phyloP scores from a whole-genome alignment of 2,329 filamentous ascomycete genomes.

The Fusarium annulatum region DNA sequence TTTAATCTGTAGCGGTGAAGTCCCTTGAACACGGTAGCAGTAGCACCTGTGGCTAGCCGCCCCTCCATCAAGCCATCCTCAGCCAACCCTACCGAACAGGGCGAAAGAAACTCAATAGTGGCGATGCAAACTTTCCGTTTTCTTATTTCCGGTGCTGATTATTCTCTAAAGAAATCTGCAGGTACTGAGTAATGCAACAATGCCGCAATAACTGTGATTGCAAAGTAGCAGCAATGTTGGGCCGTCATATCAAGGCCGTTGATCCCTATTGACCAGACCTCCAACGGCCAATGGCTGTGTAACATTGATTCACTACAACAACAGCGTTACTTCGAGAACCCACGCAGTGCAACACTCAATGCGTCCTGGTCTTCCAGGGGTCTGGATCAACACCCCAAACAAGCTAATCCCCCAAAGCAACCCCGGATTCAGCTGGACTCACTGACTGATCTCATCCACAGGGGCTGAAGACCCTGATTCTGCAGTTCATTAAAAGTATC shows the following conservation, averaged over 20 bases:
- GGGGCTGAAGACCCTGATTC: constrained; percentile 7
- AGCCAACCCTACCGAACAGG: not conserved
- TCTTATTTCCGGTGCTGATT: constrained; percentile 7
- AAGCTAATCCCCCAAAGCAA: constrained; percentile 17
- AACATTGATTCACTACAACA: constrained; percentile 22
- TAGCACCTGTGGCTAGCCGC: constrained; percentile 21
- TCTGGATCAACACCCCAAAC: not conserved
- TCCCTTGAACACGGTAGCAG: not conserved
- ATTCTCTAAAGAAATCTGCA: not conserved
- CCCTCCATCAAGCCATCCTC: constrained; percentile 16
- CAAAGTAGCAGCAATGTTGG: not conserved
- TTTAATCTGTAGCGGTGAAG: constrained; percentile 25
- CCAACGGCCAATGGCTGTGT: not conserved
- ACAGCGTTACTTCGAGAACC: constrained; percentile 19
- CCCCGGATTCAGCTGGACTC: constrained; percentile 28
- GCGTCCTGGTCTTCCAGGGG: not conserved
- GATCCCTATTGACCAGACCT: not conserved
- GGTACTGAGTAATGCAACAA: not conserved
- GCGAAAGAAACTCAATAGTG: constrained; percentile 7
- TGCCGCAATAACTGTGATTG: not conserved
- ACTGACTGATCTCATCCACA: constrained; percentile 22
- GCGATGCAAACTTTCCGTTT: constrained; percentile 10
- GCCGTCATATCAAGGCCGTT: not conserved
- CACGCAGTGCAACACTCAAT: not conserved
- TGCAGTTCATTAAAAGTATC: not conserved